These are phyloP conservation scores for Cutaneotrichosporon sp. DNA, from an alignment of 1,284 basidiomycete genomes.

Conservation along the genomic window DNA sequence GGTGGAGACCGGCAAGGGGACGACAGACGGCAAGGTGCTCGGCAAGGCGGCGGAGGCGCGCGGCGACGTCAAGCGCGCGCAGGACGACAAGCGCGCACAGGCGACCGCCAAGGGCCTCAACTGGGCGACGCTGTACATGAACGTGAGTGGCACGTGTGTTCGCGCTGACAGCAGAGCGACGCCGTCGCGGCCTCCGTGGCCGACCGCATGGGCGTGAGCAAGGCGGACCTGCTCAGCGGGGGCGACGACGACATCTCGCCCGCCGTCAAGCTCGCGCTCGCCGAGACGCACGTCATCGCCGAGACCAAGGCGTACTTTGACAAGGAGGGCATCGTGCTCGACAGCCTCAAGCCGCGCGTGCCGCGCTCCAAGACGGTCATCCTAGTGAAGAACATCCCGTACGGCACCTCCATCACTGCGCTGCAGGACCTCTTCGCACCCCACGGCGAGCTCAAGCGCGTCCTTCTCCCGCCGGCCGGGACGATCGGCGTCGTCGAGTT, in stretches of 20 bases:
- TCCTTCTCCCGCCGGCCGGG: slow-evolving; percentile 87
- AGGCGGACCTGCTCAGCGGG: slow-evolving; percentile 72
- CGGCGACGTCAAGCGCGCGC: slow-evolving; percentile 68
- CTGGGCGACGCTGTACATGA: slow-evolving; percentile 97
- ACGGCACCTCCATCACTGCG: slow-evolving; percentile 74
- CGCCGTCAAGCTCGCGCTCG: slow-evolving; percentile 91
- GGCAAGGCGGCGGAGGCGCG: slow-evolving; percentile 58
- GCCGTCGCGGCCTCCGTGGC: slow-evolving; percentile 83
- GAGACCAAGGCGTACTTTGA: slow-evolving; percentile 91
- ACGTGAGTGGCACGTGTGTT: slow-evolving; percentile 61
- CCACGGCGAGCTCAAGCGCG: slow-evolving; percentile 72
- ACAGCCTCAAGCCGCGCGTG: slow-evolving; percentile 57
- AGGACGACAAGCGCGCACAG: slow-evolving; percentile 66
- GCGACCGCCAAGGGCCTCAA: slow-evolving; percentile 82
- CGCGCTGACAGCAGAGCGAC: slow-evolving; percentile 64
- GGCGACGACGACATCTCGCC: slow-evolving; percentile 58
- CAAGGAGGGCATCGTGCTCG: slow-evolving; percentile 58
- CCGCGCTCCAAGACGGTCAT: slow-evolving; percentile 75
- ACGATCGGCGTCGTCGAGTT: slow-evolving; percentile 94
- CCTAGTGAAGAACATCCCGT: slow-evolving; percentile 96
- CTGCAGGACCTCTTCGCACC: slow-evolving; percentile 76
- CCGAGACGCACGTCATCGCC: slow-evolving; percentile 93
- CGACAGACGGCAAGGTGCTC: slow-evolving; percentile 45
- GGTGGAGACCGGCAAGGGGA: slow-evolving; percentile 49
- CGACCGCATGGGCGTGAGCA: slow-evolving; percentile 75